phyloP scores from a whole-genome alignment of 768 basidiomycete species.

The Holtermannia corniformis region DNA sequence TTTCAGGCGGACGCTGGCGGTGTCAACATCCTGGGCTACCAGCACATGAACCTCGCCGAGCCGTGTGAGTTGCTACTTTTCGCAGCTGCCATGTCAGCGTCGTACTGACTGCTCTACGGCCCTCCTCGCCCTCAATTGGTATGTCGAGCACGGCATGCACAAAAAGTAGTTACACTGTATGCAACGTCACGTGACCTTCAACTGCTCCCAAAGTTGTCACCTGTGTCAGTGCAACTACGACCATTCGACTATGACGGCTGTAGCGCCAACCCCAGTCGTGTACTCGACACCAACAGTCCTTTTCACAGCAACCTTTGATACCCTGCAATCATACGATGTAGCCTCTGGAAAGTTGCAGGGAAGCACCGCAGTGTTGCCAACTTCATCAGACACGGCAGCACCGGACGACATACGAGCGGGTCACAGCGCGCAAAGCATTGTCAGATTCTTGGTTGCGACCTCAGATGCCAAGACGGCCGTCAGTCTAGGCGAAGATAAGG shows the following conservation, averaged over 20 bases:
- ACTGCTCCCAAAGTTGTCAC: not conserved
- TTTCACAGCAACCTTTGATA: not conserved
- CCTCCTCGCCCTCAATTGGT: constrained; percentile 40
- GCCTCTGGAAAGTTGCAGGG: not conserved
- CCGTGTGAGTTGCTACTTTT: constrained; percentile 43
- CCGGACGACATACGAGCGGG: not conserved
- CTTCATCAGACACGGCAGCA: not conserved
- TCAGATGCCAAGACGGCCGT: not conserved
- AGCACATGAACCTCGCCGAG: constrained; percentile 67
- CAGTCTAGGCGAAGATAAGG: not conserved
- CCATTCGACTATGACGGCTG: not conserved
- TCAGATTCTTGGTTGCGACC: not conserved
- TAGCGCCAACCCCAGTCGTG: not conserved
- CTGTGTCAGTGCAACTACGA: too few relatives aligned
- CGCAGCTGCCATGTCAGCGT: not conserved
- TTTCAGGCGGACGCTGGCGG: constrained; percentile 80
- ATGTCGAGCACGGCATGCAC: constrained; percentile 27
- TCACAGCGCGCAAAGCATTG: not conserved
- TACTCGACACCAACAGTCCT: not conserved
- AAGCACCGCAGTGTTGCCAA: not conserved
- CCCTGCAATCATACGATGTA: not conserved
- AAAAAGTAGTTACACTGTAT: constrained; percentile 1
- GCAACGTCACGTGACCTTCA: not conserved
- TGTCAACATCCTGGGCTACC: constrained; percentile 69
- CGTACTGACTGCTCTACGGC: constrained; percentile 11